Base-by-base conservation (phyloP, 768 basidiomycete genomes). In the Boletus rubropictus region DNA sequence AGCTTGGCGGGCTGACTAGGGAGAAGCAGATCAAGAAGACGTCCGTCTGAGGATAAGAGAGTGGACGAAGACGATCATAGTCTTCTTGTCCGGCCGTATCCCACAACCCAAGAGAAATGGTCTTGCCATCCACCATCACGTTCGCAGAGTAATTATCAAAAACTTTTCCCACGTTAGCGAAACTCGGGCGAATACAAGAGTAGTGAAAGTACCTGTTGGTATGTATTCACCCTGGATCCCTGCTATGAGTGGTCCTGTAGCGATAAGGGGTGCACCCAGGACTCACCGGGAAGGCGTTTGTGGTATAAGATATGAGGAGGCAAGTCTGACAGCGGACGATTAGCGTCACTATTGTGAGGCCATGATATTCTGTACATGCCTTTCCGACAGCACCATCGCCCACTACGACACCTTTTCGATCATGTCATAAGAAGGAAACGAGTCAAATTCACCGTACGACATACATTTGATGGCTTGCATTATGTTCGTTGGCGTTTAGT, bases 21-120 rank as follows among this genome's bases (percentile, higher is more conserved):
- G 92, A 95, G 75, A 99, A 99, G 69, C 96, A 99, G 66, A 99
- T 94, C 71, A 99, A 76, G 75, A 99, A 99, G 49, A 99, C 93
- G 68, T 99, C 95, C 35, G 96, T 98, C 72, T 98, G 96, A 21
- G 96, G 96, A 72, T 99, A 99, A 53, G 91, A 95, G 59, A 99
- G 79, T 42, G 96, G 96, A 58, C 96, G 85, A 58, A 99, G 86
- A 36, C 96, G 86, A 72, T 95, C 92, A 66, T 95, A 99, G 74
- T 99, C 95, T 70, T 99, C 96, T 72, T 99, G 96, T 56, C 96
- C 96, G 29, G 96, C 96, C n/a, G 96, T 99, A 79, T 99, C 96
- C 96, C 96, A 99, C 47, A 99, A 76, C 41, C 95, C 95, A 47
- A 98, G 82, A 51, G 92, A 96, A 63, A 98, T 94, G 43, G 96